Conservation (phyloP, 306 rosid species). For the Quercus aquifolioides region DNA sequence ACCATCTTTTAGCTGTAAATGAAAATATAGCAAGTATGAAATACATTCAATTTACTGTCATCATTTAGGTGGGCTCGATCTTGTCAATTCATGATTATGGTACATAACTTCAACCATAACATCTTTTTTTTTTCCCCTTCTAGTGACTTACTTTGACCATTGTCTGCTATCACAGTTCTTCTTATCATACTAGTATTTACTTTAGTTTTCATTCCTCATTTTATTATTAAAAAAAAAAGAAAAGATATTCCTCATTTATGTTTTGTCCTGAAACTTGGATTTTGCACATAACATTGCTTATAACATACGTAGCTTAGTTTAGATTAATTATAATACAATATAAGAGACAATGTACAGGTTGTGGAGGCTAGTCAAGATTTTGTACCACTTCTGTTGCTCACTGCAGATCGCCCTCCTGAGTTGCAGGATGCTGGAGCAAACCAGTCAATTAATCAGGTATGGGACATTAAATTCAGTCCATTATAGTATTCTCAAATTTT, state of each 20-base stretch:
- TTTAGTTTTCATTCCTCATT: slow-evolving; percentile 7
- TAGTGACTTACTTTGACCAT: not conserved
- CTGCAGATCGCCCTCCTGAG: slow-evolving; percentile 96
- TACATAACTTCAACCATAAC: not conserved
- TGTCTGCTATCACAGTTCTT: not conserved
- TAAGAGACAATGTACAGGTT: slow-evolving; percentile 48
- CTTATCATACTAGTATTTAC: not conserved
- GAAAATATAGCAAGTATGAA: not conserved
- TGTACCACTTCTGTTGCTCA: slow-evolving; percentile 84
- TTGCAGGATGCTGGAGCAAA: slow-evolving; percentile 83
- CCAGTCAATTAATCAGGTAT: slow-evolving; percentile 90
- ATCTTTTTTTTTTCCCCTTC: not conserved
- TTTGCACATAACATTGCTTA: slow-evolving; percentile 12
- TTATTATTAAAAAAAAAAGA: too few species aligned
- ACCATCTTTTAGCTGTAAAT: not conserved
- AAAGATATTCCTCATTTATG: not conserved
- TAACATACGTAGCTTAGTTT: slow-evolving; percentile 11
- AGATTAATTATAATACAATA: not conserved
- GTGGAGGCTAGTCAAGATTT: slow-evolving; percentile 96
- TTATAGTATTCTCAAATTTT: not conserved
- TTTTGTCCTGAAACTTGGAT: not conserved
- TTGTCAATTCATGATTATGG: slow-evolving; percentile 3
- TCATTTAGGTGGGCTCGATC: not conserved
- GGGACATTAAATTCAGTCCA: not conserved
- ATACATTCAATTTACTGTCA: not conserved